Base-by-base conservation (phyloP, 1,139 yeast genomes). In the Zygoascus meyerae region DNA sequence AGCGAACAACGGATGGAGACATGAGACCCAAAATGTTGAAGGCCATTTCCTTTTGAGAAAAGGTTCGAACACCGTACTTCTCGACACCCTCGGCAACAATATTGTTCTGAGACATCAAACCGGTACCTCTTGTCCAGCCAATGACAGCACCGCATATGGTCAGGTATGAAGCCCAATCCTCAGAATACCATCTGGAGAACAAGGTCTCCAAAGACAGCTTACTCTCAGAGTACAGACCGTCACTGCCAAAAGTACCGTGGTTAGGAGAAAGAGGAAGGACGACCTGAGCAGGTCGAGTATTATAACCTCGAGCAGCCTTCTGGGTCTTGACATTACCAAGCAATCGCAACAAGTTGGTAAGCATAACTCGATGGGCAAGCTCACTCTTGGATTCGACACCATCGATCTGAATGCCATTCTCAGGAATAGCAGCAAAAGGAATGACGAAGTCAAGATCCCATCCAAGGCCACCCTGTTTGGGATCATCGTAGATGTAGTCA, bases 51-150 rank as follows among this genome's bases (percentile, higher is more conserved):
- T 86, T 86, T 73, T 92, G 98, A 52, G 95, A 85, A 78, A 90
- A 92, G 43, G 98, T 92, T 73, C 98, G 86, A 47, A 92, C 97
- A 62, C 98, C 97, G 56, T 85, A 74, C 66, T 81, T 81, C 73
- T 92, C 98, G 65, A 92, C 86, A 59, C 97, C 97, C 72, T 90
- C 97, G 51, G 98, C 97, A 68, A 92, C 87, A 66, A 89, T 84
- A 74, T 92, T 92, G 77, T 92, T 92, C 60, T 84, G 97, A 63
- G 90, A 78, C 98, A 92, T 92, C 66, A 92, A 82, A 66, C 98
- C 98, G 54, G 98, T 92, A 71, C 98, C 98, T 79, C 98, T 87
- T 55, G 98, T 92, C 98, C 98, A 92, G 66, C 98, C 98, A 69
- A 92, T 92, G 57, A 92, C 79, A 46, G 97, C 97, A 76, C 98